phyloP scores from a whole-genome alignment of 495 filamentous ascomycete species.

The Daldinia concentrica region DNA sequence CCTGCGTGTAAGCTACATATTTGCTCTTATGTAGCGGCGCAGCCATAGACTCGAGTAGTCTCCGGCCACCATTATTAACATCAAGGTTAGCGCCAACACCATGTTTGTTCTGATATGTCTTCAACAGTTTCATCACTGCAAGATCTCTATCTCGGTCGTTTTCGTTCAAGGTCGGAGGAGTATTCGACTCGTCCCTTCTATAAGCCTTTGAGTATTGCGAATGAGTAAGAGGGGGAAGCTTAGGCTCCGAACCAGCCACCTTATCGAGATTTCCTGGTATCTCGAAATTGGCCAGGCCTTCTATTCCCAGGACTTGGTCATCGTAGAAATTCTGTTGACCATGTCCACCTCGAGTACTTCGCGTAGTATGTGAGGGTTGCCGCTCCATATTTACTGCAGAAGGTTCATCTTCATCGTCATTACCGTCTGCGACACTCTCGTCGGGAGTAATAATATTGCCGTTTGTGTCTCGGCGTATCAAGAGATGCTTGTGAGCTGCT shows the following conservation, averaged over 20 bases:
- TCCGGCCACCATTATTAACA: constrained; percentile 54
- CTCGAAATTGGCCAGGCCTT: constrained; percentile 70
- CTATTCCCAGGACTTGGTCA: constrained; percentile 63
- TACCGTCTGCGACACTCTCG: constrained; percentile 62
- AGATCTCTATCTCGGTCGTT: constrained; percentile 70
- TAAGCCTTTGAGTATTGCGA: constrained; percentile 61
- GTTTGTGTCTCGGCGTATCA: constrained; percentile 61
- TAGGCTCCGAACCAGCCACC: constrained; percentile 59
- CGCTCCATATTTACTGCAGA: constrained; percentile 73
- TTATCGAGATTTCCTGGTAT: constrained; percentile 65
- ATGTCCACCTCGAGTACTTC: constrained; percentile 71
- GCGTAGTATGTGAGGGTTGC: constrained; percentile 76
- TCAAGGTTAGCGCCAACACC: constrained; percentile 57
- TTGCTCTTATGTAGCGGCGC: constrained; percentile 48
- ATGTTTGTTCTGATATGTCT: constrained; percentile 54
- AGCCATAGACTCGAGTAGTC: constrained; percentile 55
- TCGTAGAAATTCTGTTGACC: constrained; percentile 63
- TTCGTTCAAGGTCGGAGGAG: constrained; percentile 61
- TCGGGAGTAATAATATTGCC: constrained; percentile 58
- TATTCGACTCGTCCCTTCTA: constrained; percentile 54
- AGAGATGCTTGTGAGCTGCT: constrained; percentile 66
- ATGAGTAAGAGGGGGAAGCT: constrained; percentile 68
- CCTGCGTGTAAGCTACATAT: constrained; percentile 53
- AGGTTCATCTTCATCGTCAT: constrained; percentile 59
- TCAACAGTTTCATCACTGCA: constrained; percentile 62